These are phyloP conservation scores for Colletotrichum higginsianum DNA, from an alignment of 2,329 filamentous ascomycete genomes.

Conservation along the genomic window DNA sequence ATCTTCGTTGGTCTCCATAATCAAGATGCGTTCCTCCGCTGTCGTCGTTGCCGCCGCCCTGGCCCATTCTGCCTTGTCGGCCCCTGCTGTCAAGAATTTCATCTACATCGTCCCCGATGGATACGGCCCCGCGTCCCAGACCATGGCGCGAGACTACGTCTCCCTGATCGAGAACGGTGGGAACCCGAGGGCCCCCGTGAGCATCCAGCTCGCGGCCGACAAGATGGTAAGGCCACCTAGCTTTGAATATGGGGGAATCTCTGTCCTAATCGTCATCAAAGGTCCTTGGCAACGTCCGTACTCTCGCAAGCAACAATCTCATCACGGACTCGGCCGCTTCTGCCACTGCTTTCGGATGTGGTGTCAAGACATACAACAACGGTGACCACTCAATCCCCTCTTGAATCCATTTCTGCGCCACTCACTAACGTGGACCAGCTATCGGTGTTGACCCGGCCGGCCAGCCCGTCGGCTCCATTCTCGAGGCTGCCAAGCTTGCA, in stretches of 20 bases:
- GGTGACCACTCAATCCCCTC: neutral
- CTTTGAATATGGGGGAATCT: neutral
- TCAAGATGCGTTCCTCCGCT: constrained; percentile 39
- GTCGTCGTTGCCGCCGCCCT: constrained; percentile 22
- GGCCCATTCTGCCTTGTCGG: constrained; percentile 29
- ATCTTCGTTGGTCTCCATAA: constrained; percentile 4
- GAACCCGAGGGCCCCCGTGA: constrained; percentile 42
- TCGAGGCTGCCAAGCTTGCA: constrained; percentile 57
- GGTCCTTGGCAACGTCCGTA: constrained; percentile 51
- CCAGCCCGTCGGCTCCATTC: constrained; percentile 54
- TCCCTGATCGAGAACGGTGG: constrained; percentile 45
- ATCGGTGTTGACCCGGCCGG: constrained; percentile 52
- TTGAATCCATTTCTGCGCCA: too few species aligned
- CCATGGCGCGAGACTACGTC: constrained; percentile 48
- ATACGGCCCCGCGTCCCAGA: constrained; percentile 50
- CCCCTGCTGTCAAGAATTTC: constrained; percentile 48
- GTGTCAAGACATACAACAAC: constrained; percentile 57
- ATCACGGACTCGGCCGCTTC: constrained; percentile 59
- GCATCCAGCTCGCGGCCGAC: constrained; percentile 44
- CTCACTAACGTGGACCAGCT: constrained; percentile 41
- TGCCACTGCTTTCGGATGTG: constrained; percentile 57
- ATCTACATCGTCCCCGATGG: constrained; percentile 53
- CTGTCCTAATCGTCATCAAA: constrained; percentile 20
- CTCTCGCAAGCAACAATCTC: constrained; percentile 51
- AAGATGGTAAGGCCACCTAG: constrained; percentile 38